Percentiles rank a stretch among this genome's conserved stretches.
These are phyloP conservation scores for Pythium biforme DNA, from an alignment of 352 stramenopile genomes.

Conservation along the genomic window DNA sequence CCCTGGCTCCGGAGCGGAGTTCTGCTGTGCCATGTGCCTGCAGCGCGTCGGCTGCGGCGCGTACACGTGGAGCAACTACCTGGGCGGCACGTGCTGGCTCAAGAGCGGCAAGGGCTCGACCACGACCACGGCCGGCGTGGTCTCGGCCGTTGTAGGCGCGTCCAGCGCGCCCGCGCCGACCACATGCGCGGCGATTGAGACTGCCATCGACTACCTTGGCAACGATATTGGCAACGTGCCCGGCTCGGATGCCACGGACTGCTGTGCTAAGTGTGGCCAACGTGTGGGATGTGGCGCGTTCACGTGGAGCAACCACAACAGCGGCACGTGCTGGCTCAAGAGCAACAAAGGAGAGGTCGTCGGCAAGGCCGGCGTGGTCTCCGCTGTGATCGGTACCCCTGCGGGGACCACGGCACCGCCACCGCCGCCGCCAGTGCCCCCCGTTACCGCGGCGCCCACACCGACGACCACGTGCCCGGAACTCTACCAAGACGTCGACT, in stretches of 20 bases:
- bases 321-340: conserved; percentile 36
- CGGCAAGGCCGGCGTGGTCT: conserved; percentile 3
- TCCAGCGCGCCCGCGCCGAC: background rate
- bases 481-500: conserved; percentile 4
- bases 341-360: conserved; percentile 13
- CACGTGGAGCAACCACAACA: conserved; percentile 27
- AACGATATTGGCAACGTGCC: conserved; percentile 17
- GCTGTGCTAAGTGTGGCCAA: conserved; percentile 17
- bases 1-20: background rate
- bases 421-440: background rate
- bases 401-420: background rate
- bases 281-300: conserved; percentile 24
- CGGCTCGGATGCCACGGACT: background rate
- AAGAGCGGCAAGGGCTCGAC: conserved; percentile 26
- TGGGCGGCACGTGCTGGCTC: conserved; percentile 30
- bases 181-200: background rate
- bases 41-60: conserved; percentile 20
- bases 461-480: conserved; percentile 24
- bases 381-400: background rate
- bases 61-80: conserved; percentile 29
- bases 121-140: background rate
- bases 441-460: conserved; percentile 11
- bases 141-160: conserved; percentile 6
- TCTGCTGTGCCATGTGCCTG: conserved; percentile 16
- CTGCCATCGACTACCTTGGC: background rate